Base-by-base conservation (phyloP, 192 early-diverging fungal genomes). In the Coemansia sp. region DNA sequence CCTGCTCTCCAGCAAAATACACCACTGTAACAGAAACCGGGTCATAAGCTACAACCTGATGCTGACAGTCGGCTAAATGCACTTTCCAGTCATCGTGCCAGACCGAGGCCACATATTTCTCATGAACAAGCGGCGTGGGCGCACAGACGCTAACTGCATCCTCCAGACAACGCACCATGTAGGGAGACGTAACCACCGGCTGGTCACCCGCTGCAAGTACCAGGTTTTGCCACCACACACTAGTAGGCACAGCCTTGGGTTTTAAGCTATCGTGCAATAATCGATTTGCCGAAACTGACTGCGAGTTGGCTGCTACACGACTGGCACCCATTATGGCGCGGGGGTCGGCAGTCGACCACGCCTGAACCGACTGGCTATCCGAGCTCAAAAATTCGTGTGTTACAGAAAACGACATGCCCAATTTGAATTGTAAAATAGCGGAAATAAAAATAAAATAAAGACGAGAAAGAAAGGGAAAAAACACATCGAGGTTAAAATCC, bases 211-310 rank as follows among this genome's bases (percentile, higher is more conserved):
- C 29, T 18, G 69, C 68, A 18, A 80, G 22, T 1, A 80, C 51
- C 28, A 84, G 74, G 52, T 84, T 84, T 31, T 71, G 55, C 83
- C 83, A 84, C 83, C 83, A 84, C 20, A 56, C 45, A 48, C 74
- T 84, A 8, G 83, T 84, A 0, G 73, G 83, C 29, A 73, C 32
- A 1, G 79, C 63, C 31, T 25, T 36, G 17, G 25, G 12, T 12
- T 38, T 30, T 11, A 75, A 54, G 4, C 48, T 16, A 5, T 56
- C n/a, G 45, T 66, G 69, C 5, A 79, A 12, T 6, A 79, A 61
- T 0, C 56, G 29, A 16, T 28, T 56, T 16, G 56, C 51, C 10
- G 5, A 51, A 30, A 72, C 62, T 54, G 54, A 52, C 66, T 69
- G 71, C 10, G 69, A 29, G 66, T 77, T 77, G 60, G 17, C 14